A percentile compares a stretch with the other conserved stretches of the same genome.
phyloP scores from a whole-genome alignment of 2,329 filamentous ascomycete genomes.

The Microcyclospora pomicola region DNA sequence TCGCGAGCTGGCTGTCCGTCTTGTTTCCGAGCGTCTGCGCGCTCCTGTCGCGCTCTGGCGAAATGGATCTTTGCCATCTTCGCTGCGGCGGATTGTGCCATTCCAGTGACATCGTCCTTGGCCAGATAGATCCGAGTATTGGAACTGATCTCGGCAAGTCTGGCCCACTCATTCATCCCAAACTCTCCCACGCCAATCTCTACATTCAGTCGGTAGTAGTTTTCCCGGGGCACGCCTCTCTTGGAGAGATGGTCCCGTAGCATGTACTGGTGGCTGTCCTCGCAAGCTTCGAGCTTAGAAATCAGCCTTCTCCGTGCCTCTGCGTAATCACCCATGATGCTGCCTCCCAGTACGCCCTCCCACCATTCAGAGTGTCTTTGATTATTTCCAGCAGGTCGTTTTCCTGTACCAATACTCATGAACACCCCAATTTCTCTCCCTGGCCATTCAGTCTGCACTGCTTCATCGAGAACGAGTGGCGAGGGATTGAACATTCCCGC shows the following conservation, averaged over 20 bases:
- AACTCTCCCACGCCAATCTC: conserved; percentile 94
- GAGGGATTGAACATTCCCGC: conserved; percentile 83
- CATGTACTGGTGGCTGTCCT: conserved; percentile 81
- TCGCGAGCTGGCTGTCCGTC: conserved; percentile 13
- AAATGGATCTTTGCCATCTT: conserved; percentile 75
- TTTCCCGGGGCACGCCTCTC: conserved; percentile 63
- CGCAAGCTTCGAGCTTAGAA: conserved; percentile 87
- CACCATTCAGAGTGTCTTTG: conserved; percentile 67
- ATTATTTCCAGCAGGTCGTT: conserved; percentile 59
- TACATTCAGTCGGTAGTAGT: conserved; percentile 94
- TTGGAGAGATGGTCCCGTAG: conserved; percentile 60
- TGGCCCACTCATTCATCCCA: conserved; percentile 96
- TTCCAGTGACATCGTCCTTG: conserved; percentile 57
- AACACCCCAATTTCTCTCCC: conserved; percentile 86
- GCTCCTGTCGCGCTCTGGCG: conserved; percentile 55
- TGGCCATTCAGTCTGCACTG: conserved; percentile 85
- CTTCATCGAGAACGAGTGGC: conserved; percentile 76
- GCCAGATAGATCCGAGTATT: conserved; percentile 73
- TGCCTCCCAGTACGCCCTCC: conserved; percentile 62
- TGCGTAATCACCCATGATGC: conserved; percentile 65
- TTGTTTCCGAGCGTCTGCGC: conserved; percentile 26
- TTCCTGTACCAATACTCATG: conserved; percentile 86
- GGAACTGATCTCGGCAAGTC: conserved; percentile 88
- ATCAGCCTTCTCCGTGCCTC: conserved; percentile 78
- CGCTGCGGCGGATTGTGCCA: conserved; percentile 61